Conservation (phyloP, 345 rosid genomes). For the Citrus inodora region DNA sequence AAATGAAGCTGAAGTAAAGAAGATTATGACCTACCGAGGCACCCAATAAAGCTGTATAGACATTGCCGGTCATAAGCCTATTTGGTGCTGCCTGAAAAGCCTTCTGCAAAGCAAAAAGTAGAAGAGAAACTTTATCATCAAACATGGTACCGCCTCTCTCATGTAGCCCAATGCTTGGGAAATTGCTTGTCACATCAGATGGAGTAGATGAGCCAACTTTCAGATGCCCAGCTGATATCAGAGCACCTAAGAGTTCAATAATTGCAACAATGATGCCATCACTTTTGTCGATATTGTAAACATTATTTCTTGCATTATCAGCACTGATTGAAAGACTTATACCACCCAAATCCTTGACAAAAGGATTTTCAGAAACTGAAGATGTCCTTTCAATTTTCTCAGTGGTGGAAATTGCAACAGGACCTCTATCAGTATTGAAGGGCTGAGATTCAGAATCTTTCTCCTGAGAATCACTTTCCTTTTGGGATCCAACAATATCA, state of each 20-base stretch:
- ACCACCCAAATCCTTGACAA: conserved; percentile 73
- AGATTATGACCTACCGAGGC: conserved; percentile 70
- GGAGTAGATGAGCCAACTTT: conserved; percentile 53
- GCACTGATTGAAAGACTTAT: conserved; percentile 93
- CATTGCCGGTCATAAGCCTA: conserved; percentile 82
- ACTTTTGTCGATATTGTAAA: conserved; percentile 75
- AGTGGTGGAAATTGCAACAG: conserved; percentile 36
- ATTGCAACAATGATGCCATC: conserved; percentile 93
- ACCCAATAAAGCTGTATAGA: conserved; percentile 84
- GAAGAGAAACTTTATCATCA: conserved; percentile 91
- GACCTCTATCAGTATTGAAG: conserved; percentile 27
- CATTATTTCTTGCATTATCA: conserved; percentile 93
- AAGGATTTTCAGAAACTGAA: conserved; percentile 60
- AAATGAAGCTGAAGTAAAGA: conserved; percentile 4
- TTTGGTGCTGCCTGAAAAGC: conserved; percentile 93
- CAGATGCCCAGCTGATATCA: conserved; percentile 73
- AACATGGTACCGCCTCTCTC: conserved; percentile 86
- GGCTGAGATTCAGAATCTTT: conserved; percentile 34
- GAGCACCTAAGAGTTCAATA: conserved; percentile 85
- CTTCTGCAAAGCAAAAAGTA: conserved; percentile 87
- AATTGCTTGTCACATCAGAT: conserved; percentile 57
- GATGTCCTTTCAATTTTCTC: conserved; percentile 48
- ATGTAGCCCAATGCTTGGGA: conserved; percentile 58
- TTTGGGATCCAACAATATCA: conserved; percentile 34
- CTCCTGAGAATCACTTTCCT: conserved; percentile 36